Percentiles rank a stretch among this genome's conserved stretches.
These are phyloP conservation scores for Coniochaeta sp. DNA, from an alignment of 2,329 filamentous ascomycete species.

Conservation along the genomic window DNA sequence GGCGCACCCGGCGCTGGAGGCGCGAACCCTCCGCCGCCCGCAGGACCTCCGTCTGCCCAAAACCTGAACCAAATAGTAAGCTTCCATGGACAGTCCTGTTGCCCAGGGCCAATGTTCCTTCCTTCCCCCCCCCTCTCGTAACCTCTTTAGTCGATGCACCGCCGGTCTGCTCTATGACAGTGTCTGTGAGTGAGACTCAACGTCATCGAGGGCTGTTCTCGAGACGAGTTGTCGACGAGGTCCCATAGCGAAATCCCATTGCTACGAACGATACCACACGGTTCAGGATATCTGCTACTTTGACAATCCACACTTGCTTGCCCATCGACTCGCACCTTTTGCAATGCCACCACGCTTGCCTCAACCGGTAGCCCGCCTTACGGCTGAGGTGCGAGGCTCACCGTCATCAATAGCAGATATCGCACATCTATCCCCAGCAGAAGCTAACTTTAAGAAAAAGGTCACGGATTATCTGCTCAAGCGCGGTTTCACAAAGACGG, in stretches of 20 bases:
- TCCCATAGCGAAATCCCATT: too few relatives aligned
- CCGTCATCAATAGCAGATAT: not conserved
- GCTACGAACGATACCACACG: too few relatives aligned
- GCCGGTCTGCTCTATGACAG: not conserved
- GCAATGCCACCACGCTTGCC: not conserved
- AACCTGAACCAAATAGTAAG: slow-evolving; percentile 95
- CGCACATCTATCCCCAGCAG: not conserved
- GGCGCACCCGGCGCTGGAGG: slow-evolving; percentile 8
- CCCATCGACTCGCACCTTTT: not conserved
- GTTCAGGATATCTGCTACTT: not conserved
- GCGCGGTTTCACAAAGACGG: slow-evolving; percentile 87
- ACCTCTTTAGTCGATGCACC: too few relatives aligned
- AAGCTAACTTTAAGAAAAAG: slow-evolving; percentile 21
- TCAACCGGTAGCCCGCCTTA: not conserved
- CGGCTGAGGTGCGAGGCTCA: not conserved
- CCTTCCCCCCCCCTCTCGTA: too few relatives aligned
- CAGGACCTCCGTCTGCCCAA: slow-evolving; percentile 64
- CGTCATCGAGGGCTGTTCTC: not conserved
- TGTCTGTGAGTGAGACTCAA: not conserved
- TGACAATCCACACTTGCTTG: not conserved
- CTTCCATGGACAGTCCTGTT: slow-evolving; percentile 10
- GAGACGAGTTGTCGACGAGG: not conserved
- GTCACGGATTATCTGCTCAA: slow-evolving; percentile 94
- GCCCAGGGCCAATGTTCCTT: not conserved
- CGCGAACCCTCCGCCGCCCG: not conserved